These are phyloP conservation scores for Chalaropsis ovoidea DNA, from an alignment of 2,329 filamentous ascomycete genomes.

Conservation along the genomic window DNA sequence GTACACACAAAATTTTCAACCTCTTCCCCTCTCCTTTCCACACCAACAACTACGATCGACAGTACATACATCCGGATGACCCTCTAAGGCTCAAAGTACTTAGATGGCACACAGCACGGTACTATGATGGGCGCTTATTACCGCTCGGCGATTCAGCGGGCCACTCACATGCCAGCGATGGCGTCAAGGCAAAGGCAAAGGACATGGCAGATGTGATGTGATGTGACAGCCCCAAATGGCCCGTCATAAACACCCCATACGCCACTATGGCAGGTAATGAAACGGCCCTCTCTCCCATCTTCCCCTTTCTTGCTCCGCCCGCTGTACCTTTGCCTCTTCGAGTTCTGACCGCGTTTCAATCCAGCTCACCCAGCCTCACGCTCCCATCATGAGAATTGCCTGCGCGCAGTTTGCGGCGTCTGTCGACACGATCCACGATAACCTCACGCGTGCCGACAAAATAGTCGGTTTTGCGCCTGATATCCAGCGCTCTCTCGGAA, in stretches of 20 bases:
- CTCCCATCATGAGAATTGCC: not conserved
- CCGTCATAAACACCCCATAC: not conserved
- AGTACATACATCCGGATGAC: too few relatives aligned
- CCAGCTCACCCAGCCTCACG: not conserved
- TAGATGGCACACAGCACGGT: not conserved
- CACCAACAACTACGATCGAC: too few relatives aligned
- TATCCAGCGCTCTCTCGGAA: not conserved
- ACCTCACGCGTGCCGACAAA: slow-evolving; percentile 1
- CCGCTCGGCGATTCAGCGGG: not conserved
- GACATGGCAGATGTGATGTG: not conserved
- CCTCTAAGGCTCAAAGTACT: not conserved
- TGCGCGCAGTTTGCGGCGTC: not conserved
- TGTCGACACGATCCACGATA: slow-evolving; percentile 1
- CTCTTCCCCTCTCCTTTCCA: too few relatives aligned
- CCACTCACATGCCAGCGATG: slow-evolving; percentile 1
- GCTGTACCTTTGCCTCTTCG: not conserved
- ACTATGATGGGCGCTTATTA: slow-evolving; percentile 2
- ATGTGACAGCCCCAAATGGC: not conserved
- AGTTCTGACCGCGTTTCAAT: not conserved
- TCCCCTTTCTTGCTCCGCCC: not conserved
- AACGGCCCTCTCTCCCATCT: not conserved
- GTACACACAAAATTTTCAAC: too few relatives aligned
- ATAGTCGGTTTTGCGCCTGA: not conserved
- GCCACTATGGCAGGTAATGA: not conserved
- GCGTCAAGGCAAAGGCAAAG: not conserved